Evolutionary conservation across 352 stramenopile species (phyloP).

Genomic region (Globisporangium spinosum): DNA sequence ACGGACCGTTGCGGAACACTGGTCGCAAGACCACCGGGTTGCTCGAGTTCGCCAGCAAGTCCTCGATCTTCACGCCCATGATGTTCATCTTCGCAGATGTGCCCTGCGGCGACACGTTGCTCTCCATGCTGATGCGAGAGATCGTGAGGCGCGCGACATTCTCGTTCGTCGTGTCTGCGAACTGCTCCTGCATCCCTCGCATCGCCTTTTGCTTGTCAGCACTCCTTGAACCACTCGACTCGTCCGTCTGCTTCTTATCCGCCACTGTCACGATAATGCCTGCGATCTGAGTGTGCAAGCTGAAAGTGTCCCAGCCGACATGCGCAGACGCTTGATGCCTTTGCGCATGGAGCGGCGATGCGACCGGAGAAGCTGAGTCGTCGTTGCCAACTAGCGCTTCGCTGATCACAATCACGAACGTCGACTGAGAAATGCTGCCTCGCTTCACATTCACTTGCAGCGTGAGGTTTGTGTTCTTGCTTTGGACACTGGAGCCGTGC

Average conservation of each 20-base stretch:
- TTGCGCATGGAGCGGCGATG: neutral
- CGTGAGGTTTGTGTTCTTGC: conserved; percentile 13
- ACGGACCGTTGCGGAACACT: conserved; percentile 25
- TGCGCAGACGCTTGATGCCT: neutral
- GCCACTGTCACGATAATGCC: conserved; percentile 66
- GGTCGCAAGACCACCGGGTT: conserved; percentile 65
- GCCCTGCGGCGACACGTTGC: conserved; percentile 32
- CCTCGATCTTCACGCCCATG: conserved; percentile 72
- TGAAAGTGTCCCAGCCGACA: conserved; percentile 54
- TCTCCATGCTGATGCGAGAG: conserved; percentile 56
- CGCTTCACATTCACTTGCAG: conserved; percentile 68
- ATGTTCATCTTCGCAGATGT: conserved; percentile 62
- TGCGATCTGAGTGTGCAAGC: conserved; percentile 63
- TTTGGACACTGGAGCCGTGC: conserved; percentile 22
- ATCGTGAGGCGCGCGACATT: conserved; percentile 66
- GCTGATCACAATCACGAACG: conserved; percentile 64
- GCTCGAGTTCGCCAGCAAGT: conserved; percentile 60
- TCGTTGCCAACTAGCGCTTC: conserved; percentile 22
- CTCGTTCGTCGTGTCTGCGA: conserved; percentile 24
- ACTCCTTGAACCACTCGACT: conserved; percentile 17
- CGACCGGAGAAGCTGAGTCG: conserved; percentile 12
- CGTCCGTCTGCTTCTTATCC: conserved; percentile 42
- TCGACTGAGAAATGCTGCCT: conserved; percentile 69
- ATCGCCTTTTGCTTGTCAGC: conserved; percentile 4
- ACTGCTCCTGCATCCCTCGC: neutral